Percentiles rank a stretch among this genome's conserved stretches.
Evolutionary conservation across 2,329 filamentous ascomycete genomes (phyloP).

Genomic region (Penicillium sp.): DNA sequence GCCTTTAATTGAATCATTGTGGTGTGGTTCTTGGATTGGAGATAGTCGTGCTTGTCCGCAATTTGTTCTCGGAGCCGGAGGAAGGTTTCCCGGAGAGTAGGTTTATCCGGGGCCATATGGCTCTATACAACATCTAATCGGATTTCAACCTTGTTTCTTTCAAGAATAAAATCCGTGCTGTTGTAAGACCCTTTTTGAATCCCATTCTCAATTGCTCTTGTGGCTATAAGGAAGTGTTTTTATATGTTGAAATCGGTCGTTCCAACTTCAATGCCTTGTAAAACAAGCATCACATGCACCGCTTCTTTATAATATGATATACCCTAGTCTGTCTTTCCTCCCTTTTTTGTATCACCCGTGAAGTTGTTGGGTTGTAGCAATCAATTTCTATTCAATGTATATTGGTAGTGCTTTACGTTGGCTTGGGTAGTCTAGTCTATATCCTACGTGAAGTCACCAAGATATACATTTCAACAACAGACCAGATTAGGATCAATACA

Average conservation of each 20-base stretch:
- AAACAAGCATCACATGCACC: neutral
- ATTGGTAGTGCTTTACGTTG: too few species aligned
- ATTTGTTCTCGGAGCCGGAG: slow-evolving; percentile 23
- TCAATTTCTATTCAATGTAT: too few species aligned
- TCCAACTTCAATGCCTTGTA: too few species aligned
- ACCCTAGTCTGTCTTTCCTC: neutral
- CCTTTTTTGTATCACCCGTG: too few species aligned
- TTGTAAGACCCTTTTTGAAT: too few species aligned
- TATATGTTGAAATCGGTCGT: too few species aligned
- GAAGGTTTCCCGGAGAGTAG: slow-evolving; percentile 20
- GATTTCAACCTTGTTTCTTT: neutral
- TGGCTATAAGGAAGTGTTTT: too few species aligned
- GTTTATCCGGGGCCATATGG: slow-evolving; percentile 15
- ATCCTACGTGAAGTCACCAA: too few species aligned
- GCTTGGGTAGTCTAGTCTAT: too few species aligned
- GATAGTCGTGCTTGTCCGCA: slow-evolving; percentile 15
- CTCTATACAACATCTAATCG: neutral
- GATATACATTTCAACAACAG: too few species aligned
- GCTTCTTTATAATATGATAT: neutral
- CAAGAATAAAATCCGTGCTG: neutral
- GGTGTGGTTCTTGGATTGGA: slow-evolving; percentile 38
- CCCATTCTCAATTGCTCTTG: neutral
- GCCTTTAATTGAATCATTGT: slow-evolving; percentile 92
- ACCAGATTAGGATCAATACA: too few species aligned
- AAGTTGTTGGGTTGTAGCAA: too few species aligned